Evolutionary conservation across 202 grass and related monocot species (phyloP).

Genomic region (Alloteropsis angusta): DNA sequence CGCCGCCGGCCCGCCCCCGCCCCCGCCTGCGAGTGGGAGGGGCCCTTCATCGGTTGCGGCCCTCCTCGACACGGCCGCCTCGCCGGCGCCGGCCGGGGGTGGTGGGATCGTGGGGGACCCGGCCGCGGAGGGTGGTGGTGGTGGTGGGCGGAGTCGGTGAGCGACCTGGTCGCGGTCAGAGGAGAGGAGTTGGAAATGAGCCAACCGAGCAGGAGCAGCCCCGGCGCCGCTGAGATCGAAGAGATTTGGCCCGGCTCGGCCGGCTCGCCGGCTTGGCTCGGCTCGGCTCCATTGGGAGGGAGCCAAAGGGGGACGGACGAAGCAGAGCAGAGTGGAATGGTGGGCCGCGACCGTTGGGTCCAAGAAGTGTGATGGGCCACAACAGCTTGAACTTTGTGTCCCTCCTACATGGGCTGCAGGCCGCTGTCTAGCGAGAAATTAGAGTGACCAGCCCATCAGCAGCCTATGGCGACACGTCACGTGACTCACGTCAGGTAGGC

Average conservation of each 20-base stretch:
- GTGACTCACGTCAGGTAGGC: too few species aligned
- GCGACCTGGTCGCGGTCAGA: neutral
- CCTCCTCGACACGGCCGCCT: neutral
- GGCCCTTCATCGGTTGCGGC: constrained; percentile 31
- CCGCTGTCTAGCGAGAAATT: too few species aligned
- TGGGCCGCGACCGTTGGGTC: too few species aligned
- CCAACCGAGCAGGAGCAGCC: neutral
- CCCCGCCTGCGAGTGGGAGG: constrained; percentile 24
- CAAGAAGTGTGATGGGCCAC: too few species aligned
- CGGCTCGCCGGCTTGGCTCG: too few species aligned
- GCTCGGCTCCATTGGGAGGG: neutral
- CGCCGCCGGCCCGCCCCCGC: constrained; percentile 27
- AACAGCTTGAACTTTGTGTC: too few species aligned
- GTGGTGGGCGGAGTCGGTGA: neutral
- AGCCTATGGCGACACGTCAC: too few species aligned
- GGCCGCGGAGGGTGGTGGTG: neutral
- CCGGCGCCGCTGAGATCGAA: neutral
- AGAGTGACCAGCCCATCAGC: too few species aligned
- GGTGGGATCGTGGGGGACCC: neutral
- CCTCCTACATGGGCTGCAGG: too few species aligned
- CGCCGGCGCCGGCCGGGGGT: neutral
- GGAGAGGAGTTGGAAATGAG: neutral
- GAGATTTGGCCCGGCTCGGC: neutral
- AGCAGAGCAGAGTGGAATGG: neutral
- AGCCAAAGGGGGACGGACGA: neutral